Evolutionary conservation across 2,329 filamentous ascomycete species (phyloP).

Genomic region (Arthrobotrys pseudoclavata): DNA sequence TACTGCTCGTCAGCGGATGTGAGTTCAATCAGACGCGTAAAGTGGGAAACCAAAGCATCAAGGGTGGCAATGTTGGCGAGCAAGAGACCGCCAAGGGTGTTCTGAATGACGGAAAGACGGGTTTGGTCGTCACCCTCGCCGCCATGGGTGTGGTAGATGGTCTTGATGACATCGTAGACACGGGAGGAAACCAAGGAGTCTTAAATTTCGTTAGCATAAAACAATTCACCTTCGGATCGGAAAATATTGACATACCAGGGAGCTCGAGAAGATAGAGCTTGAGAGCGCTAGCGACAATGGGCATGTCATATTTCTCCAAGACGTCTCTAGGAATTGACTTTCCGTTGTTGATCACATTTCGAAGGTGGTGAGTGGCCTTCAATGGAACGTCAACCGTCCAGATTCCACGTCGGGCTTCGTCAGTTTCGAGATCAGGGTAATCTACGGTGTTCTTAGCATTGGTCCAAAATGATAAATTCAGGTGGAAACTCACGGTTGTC

Average conservation of each 20-base stretch:
- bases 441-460: slow-evolving; percentile 67
- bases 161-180: slow-evolving; percentile 98
- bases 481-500: slow-evolving; percentile 76
- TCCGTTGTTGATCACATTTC: slow-evolving; percentile 86
- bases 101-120: slow-evolving; percentile 90
- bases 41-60: slow-evolving; percentile 97
- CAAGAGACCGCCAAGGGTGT: slow-evolving; percentile 92
- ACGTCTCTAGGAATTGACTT: slow-evolving; percentile 81
- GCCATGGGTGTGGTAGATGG: slow-evolving; percentile 87
- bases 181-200: slow-evolving; percentile 98
- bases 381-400: slow-evolving; percentile 96
- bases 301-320: slow-evolving; percentile 90
- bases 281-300: slow-evolving; percentile 89
- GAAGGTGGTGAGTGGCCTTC: slow-evolving; percentile 84
- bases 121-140: slow-evolving; percentile 82
- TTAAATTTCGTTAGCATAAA: slow-evolving; percentile 65
- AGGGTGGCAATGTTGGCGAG: slow-evolving; percentile 99
- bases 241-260: slow-evolving; percentile 75
- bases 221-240: background rate
- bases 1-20: slow-evolving; percentile 95
- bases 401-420: slow-evolving; percentile 89
- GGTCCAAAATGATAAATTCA: background rate
- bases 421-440: slow-evolving; percentile 96
- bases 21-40: slow-evolving; percentile 94
- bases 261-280: slow-evolving; percentile 96